phyloP scores from a whole-genome alignment of 441 rosid genomes.

The Metrosideros polymorpha region DNA sequence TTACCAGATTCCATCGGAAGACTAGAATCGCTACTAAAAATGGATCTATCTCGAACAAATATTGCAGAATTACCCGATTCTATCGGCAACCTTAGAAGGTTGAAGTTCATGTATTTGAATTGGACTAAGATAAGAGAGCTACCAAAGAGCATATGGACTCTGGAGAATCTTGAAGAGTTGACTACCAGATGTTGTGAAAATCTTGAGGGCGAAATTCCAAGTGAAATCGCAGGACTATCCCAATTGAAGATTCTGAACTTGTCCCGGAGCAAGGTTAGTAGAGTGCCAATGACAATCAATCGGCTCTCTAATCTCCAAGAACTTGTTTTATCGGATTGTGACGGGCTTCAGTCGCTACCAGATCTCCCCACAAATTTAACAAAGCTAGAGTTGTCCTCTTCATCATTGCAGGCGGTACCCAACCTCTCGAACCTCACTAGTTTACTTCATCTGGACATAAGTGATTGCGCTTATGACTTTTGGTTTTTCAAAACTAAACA shows the following conservation, averaged over 20 bases:
- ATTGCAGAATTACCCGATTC: background rate
- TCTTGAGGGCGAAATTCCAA: background rate
- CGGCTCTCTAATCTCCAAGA: background rate
- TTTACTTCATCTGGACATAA: background rate
- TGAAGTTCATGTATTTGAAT: background rate
- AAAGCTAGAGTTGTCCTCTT: background rate
- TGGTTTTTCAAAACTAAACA: fast-evolving
- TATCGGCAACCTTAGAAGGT: background rate
- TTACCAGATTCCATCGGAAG: background rate
- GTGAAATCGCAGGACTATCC: background rate
- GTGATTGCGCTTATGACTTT: fast-evolving
- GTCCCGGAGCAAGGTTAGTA: fast-evolving
- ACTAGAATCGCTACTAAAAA: background rate
- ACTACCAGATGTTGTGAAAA: fast-evolving
- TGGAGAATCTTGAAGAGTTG: background rate
- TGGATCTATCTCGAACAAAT: fast-evolving
- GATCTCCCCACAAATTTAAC: background rate
- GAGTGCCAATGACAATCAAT: background rate
- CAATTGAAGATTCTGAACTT: background rate
- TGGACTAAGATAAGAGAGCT: background rate
- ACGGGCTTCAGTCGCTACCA: fast-evolving
- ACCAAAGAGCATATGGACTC: background rate
- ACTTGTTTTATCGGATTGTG: background rate
- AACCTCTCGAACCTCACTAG: background rate
- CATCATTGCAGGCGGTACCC: background rate